These are phyloP conservation scores for Corymbia calophylla DNA, from an alignment of 441 rosid genomes.

Conservation along the genomic window DNA sequence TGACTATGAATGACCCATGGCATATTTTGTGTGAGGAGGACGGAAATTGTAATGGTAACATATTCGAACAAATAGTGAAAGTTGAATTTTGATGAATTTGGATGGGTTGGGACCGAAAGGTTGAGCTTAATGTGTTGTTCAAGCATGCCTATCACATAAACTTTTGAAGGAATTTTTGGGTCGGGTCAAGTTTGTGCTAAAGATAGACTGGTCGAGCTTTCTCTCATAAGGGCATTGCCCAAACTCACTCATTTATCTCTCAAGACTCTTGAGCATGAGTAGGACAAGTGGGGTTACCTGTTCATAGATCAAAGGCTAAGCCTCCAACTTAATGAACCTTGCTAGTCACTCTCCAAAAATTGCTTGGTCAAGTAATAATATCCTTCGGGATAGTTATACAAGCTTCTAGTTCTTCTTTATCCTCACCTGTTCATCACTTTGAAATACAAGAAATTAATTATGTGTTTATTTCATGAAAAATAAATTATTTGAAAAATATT, in stretches of 20 bases:
- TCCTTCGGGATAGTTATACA: background rate
- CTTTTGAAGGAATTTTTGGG: background rate
- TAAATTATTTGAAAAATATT: no score
- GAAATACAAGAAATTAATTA: background rate
- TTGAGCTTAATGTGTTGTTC: background rate
- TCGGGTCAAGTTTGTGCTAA: background rate
- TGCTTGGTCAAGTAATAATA: background rate
- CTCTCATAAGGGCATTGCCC: background rate
- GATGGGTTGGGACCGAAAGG: background rate
- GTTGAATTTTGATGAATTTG: background rate
- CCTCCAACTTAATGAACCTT: background rate
- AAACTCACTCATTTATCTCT: background rate
- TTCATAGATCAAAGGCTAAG: background rate
- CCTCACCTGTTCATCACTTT: background rate
- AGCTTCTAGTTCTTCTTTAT: background rate
- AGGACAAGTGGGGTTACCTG: accelerated
- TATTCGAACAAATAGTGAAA: background rate
- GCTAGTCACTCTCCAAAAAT: background rate
- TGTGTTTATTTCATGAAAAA: background rate
- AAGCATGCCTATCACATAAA: background rate
- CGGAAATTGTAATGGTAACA: background rate
- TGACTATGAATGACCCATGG: background rate
- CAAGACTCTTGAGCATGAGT: background rate
- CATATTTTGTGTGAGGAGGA: background rate
- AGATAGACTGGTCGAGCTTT: background rate